Evolutionary conservation across 371 early-diverging fungal species (phyloP), one percentile per base, ranked within the genome.

Genomic region (Mucor piriformis): DNA sequence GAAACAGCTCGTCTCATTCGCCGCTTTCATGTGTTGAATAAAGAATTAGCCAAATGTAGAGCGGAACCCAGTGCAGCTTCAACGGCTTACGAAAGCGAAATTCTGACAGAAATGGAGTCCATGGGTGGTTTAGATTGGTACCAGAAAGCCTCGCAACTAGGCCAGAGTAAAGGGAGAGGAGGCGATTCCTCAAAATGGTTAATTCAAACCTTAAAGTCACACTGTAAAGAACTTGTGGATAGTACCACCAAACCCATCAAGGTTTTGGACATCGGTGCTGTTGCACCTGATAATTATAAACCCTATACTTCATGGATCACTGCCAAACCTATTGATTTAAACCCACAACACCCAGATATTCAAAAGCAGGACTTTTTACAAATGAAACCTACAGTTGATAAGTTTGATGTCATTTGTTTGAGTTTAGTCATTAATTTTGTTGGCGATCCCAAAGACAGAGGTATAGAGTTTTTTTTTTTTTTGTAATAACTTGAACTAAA

Each of bases 361-460:
- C 61, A 73, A 35, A 77, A 87, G 53, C 89, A 88, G 61, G 94
- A 96, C 61, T 93, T 94, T 68, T 70, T 96, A 32, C 80, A 84
- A 38, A 84, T 91, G 73, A 47, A 38, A 13, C 55, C 54, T 0
- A 43, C 46, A 7, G 50, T 37, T 16, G 66, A 64, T 0, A 79
- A 73, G 7, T 96, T 88, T 67, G 83, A 96, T 56, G 83, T 92
- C n/a, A 77, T 96, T 0, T 91, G 92, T 55, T 74, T 96, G 15
- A 89, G 89, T 27, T 74, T 95, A 3, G 96, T 96, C 0, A 86
- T 96, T 46, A 96, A 96, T 64, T 96, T 96, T 82, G 91, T 93
- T 0, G 90, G 88, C 2, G 92, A 92, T 71, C 86, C 89, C 1
- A 76, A 58, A n/a, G 77, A 81, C 40, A 72, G 95, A 66, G 95